Conservation (phyloP, 148 eudicot genomes). For the Limonium bicolor region DNA sequence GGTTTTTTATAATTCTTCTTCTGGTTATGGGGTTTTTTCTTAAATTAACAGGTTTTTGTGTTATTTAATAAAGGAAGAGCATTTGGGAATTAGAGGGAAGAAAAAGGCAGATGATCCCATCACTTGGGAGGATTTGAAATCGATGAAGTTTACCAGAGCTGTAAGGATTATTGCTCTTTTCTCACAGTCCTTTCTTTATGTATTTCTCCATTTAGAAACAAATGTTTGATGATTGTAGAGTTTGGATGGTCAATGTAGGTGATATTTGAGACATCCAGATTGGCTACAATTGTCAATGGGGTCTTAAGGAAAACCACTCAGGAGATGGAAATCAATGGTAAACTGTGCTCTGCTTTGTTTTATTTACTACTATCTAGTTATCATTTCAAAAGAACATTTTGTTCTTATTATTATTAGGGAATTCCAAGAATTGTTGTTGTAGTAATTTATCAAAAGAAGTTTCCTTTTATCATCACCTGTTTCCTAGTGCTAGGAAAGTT, state of each 20-base stretch:
- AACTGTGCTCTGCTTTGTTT: slow-evolving; percentile 4
- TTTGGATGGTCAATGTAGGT: slow-evolving; percentile 40
- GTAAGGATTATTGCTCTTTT: slow-evolving; percentile 28
- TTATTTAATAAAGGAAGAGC: slow-evolving; percentile 46
- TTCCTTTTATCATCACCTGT: not conserved
- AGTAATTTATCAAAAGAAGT: not conserved
- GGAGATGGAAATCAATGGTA: slow-evolving; percentile 96
- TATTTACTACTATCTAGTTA: too few species aligned
- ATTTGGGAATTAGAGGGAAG: slow-evolving; percentile 62
- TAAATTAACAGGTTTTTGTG: not conserved
- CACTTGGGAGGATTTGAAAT: slow-evolving; percentile 69
- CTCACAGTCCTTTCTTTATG: not conserved
- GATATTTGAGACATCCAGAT: slow-evolving; percentile 86
- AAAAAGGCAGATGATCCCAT: slow-evolving; percentile 70
- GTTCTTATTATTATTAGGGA: too few species aligned
- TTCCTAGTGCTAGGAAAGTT: not conserved
- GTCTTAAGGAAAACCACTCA: slow-evolving; percentile 86
- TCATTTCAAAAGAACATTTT: too few species aligned
- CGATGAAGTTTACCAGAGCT: slow-evolving; percentile 90
- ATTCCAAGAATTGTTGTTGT: too few species aligned
- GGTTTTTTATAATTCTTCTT: not conserved
- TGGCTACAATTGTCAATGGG: slow-evolving; percentile 96
- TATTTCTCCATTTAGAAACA: not conserved
- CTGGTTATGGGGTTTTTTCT: not conserved
- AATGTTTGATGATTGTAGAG: not conserved